Base-by-base conservation (phyloP, 176 grass and related monocot genomes). In the Oryza punctata region DNA sequence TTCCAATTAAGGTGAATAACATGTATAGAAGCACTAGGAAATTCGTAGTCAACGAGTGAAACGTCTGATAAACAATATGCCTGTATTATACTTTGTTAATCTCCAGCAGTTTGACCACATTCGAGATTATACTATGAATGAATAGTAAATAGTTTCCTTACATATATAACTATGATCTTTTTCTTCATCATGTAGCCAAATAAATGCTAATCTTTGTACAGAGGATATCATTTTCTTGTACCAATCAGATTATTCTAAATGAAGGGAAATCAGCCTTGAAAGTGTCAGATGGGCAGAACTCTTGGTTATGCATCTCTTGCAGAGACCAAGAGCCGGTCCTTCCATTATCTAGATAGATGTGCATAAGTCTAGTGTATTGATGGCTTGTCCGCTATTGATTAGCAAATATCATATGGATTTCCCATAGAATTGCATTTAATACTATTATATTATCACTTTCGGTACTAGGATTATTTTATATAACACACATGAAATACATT, bases 171-270 rank as follows among this genome's bases (percentile, higher is more conserved):
- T 7, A 16, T 69, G 21, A 16, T 54, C 0, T 69, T 29, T 25
- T 25, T 11, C 45, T 52, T 57, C 52, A 57, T 19, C 52, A 57
- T 57, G 18, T 57, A n/a, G 52, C 6, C 52, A 57, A 57, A 57
- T 18, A 57, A 57, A 21, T 57, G 18, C 6, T n/a, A 8, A 19
- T 57, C 18, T 57, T 57, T 57, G 6, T 57, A 9, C 2, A 67
- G 23, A 72, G 38, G 69, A 72, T 45, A 72, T 71, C 11, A 10
- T 72, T n/a, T 72, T 23, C 24, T 72, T 70, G 70, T 16, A 28
- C 19, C 12, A 73, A 49, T 12, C 13, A 47, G 43, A 72, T 72
- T 26, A 72, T 73, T 73, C 15, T 21, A 67, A 9, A 49, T 32
- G 60, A 47, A 12, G 14, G 26, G 3, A 28, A 14, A 67, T 71